These are phyloP conservation scores for Aureobasidium leucospermi DNA, from an alignment of 2,329 filamentous ascomycete genomes.

Conservation along the genomic window DNA sequence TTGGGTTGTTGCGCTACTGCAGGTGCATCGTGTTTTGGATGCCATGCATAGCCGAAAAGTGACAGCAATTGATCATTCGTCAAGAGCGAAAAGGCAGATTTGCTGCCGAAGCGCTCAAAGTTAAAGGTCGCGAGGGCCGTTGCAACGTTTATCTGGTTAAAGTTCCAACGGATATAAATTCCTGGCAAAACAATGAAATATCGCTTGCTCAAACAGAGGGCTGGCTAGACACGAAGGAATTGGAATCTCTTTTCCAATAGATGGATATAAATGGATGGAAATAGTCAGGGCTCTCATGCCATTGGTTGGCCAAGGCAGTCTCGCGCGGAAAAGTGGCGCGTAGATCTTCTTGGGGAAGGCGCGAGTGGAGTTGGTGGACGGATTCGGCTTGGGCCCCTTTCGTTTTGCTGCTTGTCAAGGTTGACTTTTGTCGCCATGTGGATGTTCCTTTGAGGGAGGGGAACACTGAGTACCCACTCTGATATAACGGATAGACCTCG, in stretches of 20 bases:
- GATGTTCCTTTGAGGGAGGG: neutral
- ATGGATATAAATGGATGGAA: neutral
- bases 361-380: neutral
- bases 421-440: constrained; percentile 3
- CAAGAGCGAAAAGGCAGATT: neutral
- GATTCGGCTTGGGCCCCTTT: neutral
- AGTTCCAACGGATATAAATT: neutral
- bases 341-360: constrained; percentile 2
- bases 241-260: neutral
- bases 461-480: neutral
- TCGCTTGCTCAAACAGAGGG: neutral
- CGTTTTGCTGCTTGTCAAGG: neutral
- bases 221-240: neutral
- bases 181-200: neutral
- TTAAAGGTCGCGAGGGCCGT: neutral
- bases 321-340: neutral
- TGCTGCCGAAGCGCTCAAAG: neutral
- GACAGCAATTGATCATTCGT: neutral
- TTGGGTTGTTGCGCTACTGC: neutral
- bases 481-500: neutral
- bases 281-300: neutral
- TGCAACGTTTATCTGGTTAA: neutral
- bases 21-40: neutral
- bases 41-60: neutral
- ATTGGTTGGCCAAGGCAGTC: neutral